Percentiles rank a stretch among this genome's conserved stretches.
phyloP scores from a whole-genome alignment of 257 asterid species.

The Capsicum baccatum region DNA sequence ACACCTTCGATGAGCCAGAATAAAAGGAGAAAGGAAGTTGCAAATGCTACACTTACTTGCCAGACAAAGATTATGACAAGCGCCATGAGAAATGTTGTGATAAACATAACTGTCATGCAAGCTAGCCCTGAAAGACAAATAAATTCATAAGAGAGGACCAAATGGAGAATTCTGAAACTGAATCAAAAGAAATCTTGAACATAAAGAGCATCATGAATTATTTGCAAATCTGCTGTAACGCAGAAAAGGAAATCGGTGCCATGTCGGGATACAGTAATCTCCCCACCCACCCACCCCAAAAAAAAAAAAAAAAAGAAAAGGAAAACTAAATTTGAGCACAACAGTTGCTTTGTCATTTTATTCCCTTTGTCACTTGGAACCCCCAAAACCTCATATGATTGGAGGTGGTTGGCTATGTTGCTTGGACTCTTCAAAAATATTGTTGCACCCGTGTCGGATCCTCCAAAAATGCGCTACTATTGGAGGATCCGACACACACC shows the following conservation, averaged over 20 bases:
- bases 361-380: neutral
- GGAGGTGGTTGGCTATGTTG: neutral
- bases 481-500: neutral
- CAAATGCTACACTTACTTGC: slow-evolving; percentile 62
- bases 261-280: neutral
- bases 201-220: neutral
- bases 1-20: slow-evolving; percentile 71
- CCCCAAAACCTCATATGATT: neutral
- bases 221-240: neutral
- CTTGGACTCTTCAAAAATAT: neutral
- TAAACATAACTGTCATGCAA: slow-evolving; percentile 92
- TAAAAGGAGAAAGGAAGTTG: slow-evolving; percentile 64
- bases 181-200: slow-evolving; percentile 16
- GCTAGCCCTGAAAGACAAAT: slow-evolving; percentile 74
- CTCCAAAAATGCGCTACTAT: neutral
- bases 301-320: too few species aligned
- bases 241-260: neutral
- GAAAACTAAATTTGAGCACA: neutral
- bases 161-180: neutral
- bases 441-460: neutral
- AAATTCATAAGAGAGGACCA: slow-evolving; percentile 15
- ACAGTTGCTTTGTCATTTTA: slow-evolving; percentile 8
- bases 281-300: neutral
- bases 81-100: slow-evolving; percentile 91
- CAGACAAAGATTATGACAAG: slow-evolving; percentile 84